Evolutionary conservation across 1,284 basidiomycete species (phyloP), one percentile per base, ranked within the genome.

Genomic region (Ustilago bromivora): DNA sequence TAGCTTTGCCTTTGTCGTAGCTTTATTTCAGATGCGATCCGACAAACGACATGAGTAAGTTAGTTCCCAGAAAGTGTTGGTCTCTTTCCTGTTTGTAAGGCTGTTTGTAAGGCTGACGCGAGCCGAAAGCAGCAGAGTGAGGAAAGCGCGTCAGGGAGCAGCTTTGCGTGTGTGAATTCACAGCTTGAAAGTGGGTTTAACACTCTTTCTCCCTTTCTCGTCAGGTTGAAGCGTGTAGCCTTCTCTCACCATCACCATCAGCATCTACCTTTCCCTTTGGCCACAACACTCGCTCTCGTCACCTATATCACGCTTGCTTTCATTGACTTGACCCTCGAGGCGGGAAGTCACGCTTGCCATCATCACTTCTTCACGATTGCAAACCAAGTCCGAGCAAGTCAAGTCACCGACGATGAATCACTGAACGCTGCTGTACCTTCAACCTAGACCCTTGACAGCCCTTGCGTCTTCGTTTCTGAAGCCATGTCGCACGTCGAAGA

Each of bases 401-500:
- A 32, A 52, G 1, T 4, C 23, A 19, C 28, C 49, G 28, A 52
- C 49, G 10, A 52, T 52, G 49, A 34, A 9, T 28, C 15, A 12
- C 23, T 46, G 43, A n/a, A 46, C 43, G n/a, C 43, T 6, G n/a
- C 40, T 43, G 13, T 15, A 15, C 13, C 13, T 17, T 43, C 13
- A 43, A 28, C 40, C 1, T 15, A 34, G 15, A 4, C 51, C 23
- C 12, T 28, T 23, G 35, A 11, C 34, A 36, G 23, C 11, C 17
- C 15, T 31, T 9, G 5, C 57, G n/a, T n/a, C 43, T 49, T 10
- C 32, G 7, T 6, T 13, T 51, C 17, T 10, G n/a, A 19, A 38
- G 53, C 51, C 61, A 69, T 71, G 64, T 63, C 68, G 51, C 63
- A 61, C 47, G 75, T 78, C 51, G 76, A 78, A 58, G 76, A 78